Evolutionary conservation across 192 early-diverging fungal species (phyloP).

Genomic region (Entomortierella beljakovae): DNA sequence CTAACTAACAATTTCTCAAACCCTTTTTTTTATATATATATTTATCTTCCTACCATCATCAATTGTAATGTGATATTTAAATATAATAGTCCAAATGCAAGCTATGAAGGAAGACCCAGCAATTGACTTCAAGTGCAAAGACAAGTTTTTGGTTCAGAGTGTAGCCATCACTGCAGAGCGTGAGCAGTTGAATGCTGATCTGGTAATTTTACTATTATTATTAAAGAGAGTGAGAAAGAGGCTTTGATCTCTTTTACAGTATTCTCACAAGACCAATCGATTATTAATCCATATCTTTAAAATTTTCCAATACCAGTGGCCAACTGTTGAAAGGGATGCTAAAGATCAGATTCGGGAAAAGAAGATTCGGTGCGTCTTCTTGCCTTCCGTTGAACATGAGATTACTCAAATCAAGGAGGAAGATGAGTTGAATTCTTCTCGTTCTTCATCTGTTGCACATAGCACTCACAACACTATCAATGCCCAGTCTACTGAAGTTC

Average conservation of each 20-base stretch:
- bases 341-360: conserved; percentile 73
- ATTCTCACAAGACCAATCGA: not conserved
- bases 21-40: too few species aligned
- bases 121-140: conserved; percentile 86
- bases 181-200: conserved; percentile 71
- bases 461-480: conserved; percentile 24
- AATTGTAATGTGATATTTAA: too few species aligned
- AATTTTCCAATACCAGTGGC: conserved; percentile 60
- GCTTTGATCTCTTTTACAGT: not conserved
- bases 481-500: conserved; percentile 5
- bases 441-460: conserved; percentile 19
- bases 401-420: conserved; percentile 33
- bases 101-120: conserved; percentile 87
- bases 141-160: conserved; percentile 97
- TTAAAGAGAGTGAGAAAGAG: not conserved
- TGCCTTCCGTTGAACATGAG: conserved; percentile 46
- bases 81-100: conserved; percentile 91
- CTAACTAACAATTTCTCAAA: too few species aligned
- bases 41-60: too few species aligned
- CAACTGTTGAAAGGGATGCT: conserved; percentile 69
- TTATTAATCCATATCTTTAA: not conserved
- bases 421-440: conserved; percentile 20
- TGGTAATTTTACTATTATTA: conserved; percentile 54
- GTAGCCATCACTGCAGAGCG: conserved; percentile 80
- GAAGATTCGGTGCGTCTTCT: conserved; percentile 75